Percentiles rank a stretch among this genome's conserved stretches.
phyloP scores from a whole-genome alignment of 1,284 basidiomycete species.

The Wolfiporia cocos region DNA sequence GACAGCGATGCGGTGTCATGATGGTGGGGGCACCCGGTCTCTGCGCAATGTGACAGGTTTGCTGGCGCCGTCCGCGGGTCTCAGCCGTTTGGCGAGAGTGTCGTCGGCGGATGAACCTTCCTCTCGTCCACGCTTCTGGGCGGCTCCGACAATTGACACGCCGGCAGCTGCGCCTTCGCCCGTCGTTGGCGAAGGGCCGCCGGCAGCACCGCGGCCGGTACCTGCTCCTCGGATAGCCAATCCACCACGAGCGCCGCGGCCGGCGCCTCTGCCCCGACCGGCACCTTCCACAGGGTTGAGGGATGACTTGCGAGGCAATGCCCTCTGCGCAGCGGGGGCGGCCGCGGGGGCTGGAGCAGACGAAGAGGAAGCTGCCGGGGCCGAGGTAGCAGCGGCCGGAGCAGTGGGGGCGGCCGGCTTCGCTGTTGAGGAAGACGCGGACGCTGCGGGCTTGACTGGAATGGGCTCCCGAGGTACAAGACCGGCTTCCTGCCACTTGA shows the following conservation, averaged over 20 bases:
- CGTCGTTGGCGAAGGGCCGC: constrained; percentile 9
- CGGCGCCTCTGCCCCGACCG: constrained; percentile 21
- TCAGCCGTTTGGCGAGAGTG: constrained; percentile 65
- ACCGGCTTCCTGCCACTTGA: constrained; percentile 47
- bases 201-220: constrained; percentile 31
- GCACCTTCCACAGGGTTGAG: constrained; percentile 17
- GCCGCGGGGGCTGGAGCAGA: constrained; percentile 12
- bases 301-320: constrained; percentile 20
- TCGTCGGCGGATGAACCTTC: constrained; percentile 45
- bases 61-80: constrained; percentile 38
- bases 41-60: constrained; percentile 26
- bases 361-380: constrained; percentile 15
- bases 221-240: constrained; percentile 36
- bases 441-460: constrained; percentile 14
- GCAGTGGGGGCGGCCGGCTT: constrained; percentile 7
- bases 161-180: constrained; percentile 26
- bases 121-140: constrained; percentile 61
- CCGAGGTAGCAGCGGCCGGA: constrained; percentile 7
- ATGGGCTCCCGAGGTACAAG: constrained; percentile 27
- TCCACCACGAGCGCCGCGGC: constrained; percentile 24
- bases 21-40: constrained; percentile 24
- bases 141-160: constrained; percentile 62
- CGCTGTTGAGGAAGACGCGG: constrained; percentile 12
- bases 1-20: no score
- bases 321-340: constrained; percentile 14